Base-by-base conservation (phyloP, 495 filamentous ascomycete genomes). In the Talaromyces proteolyticus region DNA sequence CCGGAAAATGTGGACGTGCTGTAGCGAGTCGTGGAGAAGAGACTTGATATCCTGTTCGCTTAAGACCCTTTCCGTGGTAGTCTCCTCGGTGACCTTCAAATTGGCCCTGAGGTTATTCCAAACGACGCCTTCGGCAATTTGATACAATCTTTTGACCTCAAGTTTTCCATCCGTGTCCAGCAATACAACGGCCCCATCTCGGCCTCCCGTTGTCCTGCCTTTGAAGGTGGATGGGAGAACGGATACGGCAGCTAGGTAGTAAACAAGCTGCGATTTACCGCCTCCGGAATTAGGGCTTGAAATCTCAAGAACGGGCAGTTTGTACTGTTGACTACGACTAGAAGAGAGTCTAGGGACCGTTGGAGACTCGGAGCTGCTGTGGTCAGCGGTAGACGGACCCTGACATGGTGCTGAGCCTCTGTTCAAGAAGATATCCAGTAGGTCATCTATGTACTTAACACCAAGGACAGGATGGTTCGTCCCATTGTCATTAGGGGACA, bases 141-240 rank as follows among this genome's bases (percentile, higher is more conserved):
- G 50, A 0, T 57, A 67, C 0, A 93, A 71, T 10, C 82, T 75
- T 12, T 74, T 60, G 10, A 81, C 70, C 24, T 84, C 78, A 53
- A 95, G 90, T 0, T 76, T 76, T 37, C 74, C 73, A 39, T 88
- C 83, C 0, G 82, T 72, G 55, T 95, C 91, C 20, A 95, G 58
- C 23, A 91, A 67, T 3, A 86, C 74, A 2, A 91, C 75, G 2
- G 87, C 74, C 16, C 79, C 76, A 20, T 66, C 61, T 23, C 77
- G 72, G n/a, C 80, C 82, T 26, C 57, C 50, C 3, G 76, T 44
- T 4, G 47, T 18, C 18, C 63, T 45, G n/a, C 57, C 61, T 3
- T 64, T 52, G 41, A 62, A 58, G 3, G 62, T 60, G 1, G 65
- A 37, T 2, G 85, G 77, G 7, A 93, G 68, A 11, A 87, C 66